Conservation (phyloP, 108 stramenopile species). For the Nitzschia inconspicua region DNA sequence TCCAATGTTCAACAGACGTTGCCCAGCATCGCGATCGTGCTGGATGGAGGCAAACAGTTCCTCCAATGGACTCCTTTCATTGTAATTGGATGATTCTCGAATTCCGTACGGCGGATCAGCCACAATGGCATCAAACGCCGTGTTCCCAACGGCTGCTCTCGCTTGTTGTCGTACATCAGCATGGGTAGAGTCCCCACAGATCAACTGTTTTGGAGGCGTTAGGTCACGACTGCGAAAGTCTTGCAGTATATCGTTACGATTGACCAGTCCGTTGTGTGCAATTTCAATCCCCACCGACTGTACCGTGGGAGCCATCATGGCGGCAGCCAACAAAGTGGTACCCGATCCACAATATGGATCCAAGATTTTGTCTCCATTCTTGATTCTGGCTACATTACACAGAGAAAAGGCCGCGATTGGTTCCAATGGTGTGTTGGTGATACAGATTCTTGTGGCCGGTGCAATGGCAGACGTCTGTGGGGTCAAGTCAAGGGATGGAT, state of each 20-base stretch:
- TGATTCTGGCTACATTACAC: constrained; percentile 69
- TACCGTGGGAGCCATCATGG: constrained; percentile 58
- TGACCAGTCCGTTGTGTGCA: constrained; percentile 63
- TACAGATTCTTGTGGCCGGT: constrained; percentile 78
- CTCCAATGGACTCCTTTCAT: constrained; percentile 36
- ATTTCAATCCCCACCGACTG: constrained; percentile 83
- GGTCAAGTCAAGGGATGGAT: no score
- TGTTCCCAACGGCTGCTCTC: constrained; percentile 13
- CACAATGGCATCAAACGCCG: constrained; percentile 71
- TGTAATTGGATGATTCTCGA: constrained; percentile 47
- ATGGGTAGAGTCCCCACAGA: constrained; percentile 64
- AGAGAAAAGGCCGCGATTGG: constrained; percentile 79
- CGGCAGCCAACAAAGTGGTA: constrained; percentile 72
- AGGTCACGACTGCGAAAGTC: constrained; percentile 69
- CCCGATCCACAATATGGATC: constrained; percentile 86
- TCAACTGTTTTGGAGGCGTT: constrained; percentile 46
- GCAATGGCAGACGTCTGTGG: constrained; percentile 49
- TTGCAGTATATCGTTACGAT: constrained; percentile 56
- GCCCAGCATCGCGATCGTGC: constrained; percentile 36
- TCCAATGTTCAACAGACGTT: constrained; percentile 48
- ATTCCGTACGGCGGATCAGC: constrained; percentile 82
- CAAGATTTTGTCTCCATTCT: constrained; percentile 38
- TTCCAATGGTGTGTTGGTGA: constrained; percentile 81
- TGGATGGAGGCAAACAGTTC: constrained; percentile 54
- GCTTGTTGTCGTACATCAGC: constrained; percentile 42